Conservation (phyloP, 306 rosid genomes). For the Senna siamea region DNA sequence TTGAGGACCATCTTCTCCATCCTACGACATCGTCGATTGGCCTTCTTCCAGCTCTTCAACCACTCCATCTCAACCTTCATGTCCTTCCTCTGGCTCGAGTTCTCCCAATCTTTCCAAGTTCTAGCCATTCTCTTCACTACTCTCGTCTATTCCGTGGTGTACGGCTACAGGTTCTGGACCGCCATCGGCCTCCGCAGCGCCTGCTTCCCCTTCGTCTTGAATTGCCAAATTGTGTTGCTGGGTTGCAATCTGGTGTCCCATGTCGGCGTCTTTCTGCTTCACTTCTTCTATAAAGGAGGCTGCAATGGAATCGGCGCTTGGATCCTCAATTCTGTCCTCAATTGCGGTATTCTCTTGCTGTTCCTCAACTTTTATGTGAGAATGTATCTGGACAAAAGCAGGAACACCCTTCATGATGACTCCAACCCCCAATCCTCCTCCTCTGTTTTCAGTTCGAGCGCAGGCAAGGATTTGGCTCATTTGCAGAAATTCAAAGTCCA, state of each 20-base stretch:
- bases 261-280: conserved; percentile 70
- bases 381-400: conserved; percentile 36
- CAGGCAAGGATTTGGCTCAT: background rate
- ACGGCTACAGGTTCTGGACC: conserved; percentile 78
- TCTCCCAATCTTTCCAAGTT: conserved; percentile 85
- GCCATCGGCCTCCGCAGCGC: conserved; percentile 63
- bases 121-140: conserved; percentile 76
- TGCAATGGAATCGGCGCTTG: conserved; percentile 93
- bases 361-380: conserved; percentile 68
- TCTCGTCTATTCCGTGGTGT: conserved; percentile 57
- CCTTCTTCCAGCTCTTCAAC: conserved; percentile 70
- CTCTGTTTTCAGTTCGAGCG: conserved; percentile 2
- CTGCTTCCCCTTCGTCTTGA: conserved; percentile 62
- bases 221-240: conserved; percentile 63
- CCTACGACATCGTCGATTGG: conserved; percentile 56
- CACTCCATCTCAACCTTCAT: conserved; percentile 64
- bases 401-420: no score
- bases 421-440: background rate
- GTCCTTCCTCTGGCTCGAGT: conserved; percentile 83
- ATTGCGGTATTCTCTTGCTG: conserved; percentile 56
- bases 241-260: conserved; percentile 75
- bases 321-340: conserved; percentile 70
- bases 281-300: conserved; percentile 68
- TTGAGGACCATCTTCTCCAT: conserved; percentile 57
- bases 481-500: conserved; percentile 29